Base-by-base conservation (phyloP, 2,329 filamentous ascomycete species). In the Sclerotinia borealis region DNA sequence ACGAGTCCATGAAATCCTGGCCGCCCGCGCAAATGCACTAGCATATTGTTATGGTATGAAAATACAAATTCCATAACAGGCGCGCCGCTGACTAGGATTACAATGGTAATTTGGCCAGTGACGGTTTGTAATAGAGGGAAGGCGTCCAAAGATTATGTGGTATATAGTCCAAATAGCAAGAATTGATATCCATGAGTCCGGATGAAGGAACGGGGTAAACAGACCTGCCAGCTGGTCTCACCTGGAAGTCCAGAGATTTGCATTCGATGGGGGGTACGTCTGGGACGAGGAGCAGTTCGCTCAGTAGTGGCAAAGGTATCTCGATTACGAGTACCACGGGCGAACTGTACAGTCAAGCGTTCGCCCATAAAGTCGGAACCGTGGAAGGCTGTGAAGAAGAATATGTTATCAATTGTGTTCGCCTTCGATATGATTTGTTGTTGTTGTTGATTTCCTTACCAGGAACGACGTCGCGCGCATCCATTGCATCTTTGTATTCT, bases 181-280 rank as follows among this genome's bases (percentile, higher is more conserved):
- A 69, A 66, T 63, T 71, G 65, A 73, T 68, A 72, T 74, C 72
- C 73, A 74, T 75, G 71, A 76, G 72, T 75, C 74, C 75, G 74
- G 73, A 72, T 77, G 76, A 81, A 83, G 74, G 76, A 83, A 84
- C 79, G 80, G 81, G 85, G 81, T 81, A 77, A 81, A 90, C 95
- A 95, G 89, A 99, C 95, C 95, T 99, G 95, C 95, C 95, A 99
- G 87, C 93, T 97, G 84, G 95, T 99, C 84, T 98, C 93, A 81
- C 86, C 88, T 77, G 93, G 93, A 79, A 99, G 91, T 82, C 93
- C 93, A 82, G 91, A 90, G 75, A 99, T 96, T 79, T 93, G 89
- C 95, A 99, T 98, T 77, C 95, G 90, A 79, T 93, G 92, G 71
- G 92, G 88, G 71, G 95, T 99, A 77, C 95, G 92, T 75, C 95